Evolutionary conservation across 2,329 filamentous ascomycete genomes (phyloP).

Genomic region (Rhinocladiella mackenziei): DNA sequence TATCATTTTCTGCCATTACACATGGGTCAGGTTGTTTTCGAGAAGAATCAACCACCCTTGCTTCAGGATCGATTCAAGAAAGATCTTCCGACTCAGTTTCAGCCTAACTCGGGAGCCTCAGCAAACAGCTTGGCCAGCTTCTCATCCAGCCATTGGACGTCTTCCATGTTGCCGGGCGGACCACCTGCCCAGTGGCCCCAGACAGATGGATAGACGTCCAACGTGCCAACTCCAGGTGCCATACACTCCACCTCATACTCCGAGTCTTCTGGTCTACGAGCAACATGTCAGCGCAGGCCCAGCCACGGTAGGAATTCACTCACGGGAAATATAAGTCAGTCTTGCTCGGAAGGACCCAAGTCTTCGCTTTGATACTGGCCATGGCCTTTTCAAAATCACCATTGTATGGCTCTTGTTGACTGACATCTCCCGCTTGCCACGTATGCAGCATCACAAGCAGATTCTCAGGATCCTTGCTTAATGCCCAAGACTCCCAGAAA

Average conservation of each 20-base stretch:
- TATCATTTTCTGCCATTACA: too few relatives aligned
- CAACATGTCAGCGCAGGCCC: neutral
- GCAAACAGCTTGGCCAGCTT: conserved; percentile 54
- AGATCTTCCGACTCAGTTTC: too few relatives aligned
- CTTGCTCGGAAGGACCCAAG: conserved; percentile 65
- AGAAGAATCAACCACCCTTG: too few relatives aligned
- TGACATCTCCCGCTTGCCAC: conserved; percentile 72
- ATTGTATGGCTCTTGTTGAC: conserved; percentile 64
- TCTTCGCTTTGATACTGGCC: conserved; percentile 66
- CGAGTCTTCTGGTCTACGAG: conserved; percentile 65
- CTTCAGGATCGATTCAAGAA: too few relatives aligned
- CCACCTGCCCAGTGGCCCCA: conserved; percentile 68
- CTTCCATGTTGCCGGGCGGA: conserved; percentile 66
- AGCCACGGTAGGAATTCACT: conserved; percentile 31
- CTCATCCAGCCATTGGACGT: conserved; percentile 68
- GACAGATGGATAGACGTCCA: conserved; percentile 56
- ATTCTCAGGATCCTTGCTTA: conserved; percentile 66
- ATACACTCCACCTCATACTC: conserved; percentile 66
- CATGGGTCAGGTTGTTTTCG: too few relatives aligned
- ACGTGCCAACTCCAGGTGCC: conserved; percentile 54
- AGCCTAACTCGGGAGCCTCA: conserved; percentile 22
- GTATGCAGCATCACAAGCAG: conserved; percentile 69
- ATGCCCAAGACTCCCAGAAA: conserved; percentile 73
- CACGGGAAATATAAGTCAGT: conserved; percentile 78
- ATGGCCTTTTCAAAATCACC: conserved; percentile 63